These are phyloP conservation scores for Rhizopus delemar DNA, from an alignment of 371 early-diverging fungal genomes.

Conservation along the genomic window DNA sequence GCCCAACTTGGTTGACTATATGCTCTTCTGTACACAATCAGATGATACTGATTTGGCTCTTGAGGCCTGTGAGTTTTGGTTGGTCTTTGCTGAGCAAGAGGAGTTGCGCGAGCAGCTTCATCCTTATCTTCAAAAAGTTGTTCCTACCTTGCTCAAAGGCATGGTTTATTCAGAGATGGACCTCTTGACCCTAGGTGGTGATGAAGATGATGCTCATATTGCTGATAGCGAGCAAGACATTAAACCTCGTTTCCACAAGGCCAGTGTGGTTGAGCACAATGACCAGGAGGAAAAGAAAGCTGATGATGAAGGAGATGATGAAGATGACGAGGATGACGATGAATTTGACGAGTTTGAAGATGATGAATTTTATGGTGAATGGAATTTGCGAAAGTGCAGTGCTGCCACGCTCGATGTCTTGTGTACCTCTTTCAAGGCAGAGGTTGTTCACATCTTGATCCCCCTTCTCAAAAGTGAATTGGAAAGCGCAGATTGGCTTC, in stretches of 20 bases:
- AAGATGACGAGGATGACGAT: constrained; percentile 82
- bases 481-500: constrained; percentile 82
- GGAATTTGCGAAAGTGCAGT: constrained; percentile 97
- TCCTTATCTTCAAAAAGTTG: constrained; percentile 75
- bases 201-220: constrained; percentile 81
- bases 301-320: constrained; percentile 40
- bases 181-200: constrained; percentile 71
- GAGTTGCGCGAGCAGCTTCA: constrained; percentile 74
- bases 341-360: constrained; percentile 85
- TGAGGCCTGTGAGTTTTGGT: constrained; percentile 98
- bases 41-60: constrained; percentile 83
- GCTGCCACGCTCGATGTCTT: constrained; percentile 94
- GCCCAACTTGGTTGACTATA: constrained; percentile 84
- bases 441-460: constrained; percentile 77
- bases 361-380: constrained; percentile 87
- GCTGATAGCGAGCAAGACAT: constrained; percentile 90
- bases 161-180: constrained; percentile 96
- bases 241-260: constrained; percentile 89
- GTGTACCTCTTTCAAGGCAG: constrained; percentile 81
- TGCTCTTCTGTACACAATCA: constrained; percentile 86
- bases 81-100: constrained; percentile 92
- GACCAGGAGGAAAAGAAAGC: constrained; percentile 37
- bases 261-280: constrained; percentile 73
- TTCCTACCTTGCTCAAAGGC: constrained; percentile 89
- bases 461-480: constrained; percentile 83